Base-by-base conservation (phyloP, 768 basidiomycete species). In the Zangia roseola region DNA sequence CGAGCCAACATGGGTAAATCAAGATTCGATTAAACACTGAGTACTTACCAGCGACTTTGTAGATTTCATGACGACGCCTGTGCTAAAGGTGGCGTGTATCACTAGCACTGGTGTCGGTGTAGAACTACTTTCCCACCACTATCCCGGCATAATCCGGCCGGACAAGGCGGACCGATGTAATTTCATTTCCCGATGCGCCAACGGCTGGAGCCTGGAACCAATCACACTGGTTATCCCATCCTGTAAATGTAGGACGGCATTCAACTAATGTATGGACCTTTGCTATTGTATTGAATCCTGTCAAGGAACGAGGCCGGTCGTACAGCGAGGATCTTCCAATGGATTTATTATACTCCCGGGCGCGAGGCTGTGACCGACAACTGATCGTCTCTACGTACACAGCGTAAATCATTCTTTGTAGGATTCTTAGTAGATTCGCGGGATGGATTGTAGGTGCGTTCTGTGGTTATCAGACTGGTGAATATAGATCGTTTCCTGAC, bases 131-230 rank as follows among this genome's bases (percentile, higher is more conserved):
- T 38, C 36, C 13, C 24, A 24, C 19, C 28, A 10, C 21, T n/a
- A n/a, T n/a, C n/a, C n/a, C n/a, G n/a, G n/a, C n/a, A n/a, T n/a
- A n/a, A n/a, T n/a, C n/a, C n/a, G n/a, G 12, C 14, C 20, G 43
- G 36, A 48, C 31, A 28, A 43, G 42, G 16, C 16, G 46, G 39
- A 12, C 20, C 38, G 36, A 30, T 31, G 13, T 14, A 10, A 30
- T 61, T 59, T 59, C 58, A 53, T 46, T 17, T 57, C 26, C 50
- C 50, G 59, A 56, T 43, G 34, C 0, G n/a, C n/a, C n/a, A n/a
- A n/a, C n/a, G n/a, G n/a, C n/a, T n/a, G n/a, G n/a, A n/a, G n/a
- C n/a, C n/a, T n/a, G n/a, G n/a, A n/a, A n/a, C n/a, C n/a, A n/a
- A n/a, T n/a, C n/a, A n/a, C n/a, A n/a, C n/a, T n/a, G n/a, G n/a